Conservation (phyloP, 352 stramenopile genomes). For the Salisapilia sapeloensis region DNA sequence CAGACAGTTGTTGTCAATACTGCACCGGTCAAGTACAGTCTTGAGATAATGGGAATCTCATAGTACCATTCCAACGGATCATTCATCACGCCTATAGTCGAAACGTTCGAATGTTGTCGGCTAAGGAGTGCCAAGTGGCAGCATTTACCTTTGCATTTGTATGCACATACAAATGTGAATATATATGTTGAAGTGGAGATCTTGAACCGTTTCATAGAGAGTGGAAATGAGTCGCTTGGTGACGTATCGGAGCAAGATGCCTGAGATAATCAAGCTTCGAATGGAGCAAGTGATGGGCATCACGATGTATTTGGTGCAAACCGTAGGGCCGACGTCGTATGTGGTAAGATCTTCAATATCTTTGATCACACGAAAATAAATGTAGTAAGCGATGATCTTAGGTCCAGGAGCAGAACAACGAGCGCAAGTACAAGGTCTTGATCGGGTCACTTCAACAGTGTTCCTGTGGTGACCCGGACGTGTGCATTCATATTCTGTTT, state of each 20-base stretch:
- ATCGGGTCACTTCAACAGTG: constrained; percentile 55
- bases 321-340: constrained; percentile 54
- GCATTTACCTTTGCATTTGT: too few species aligned
- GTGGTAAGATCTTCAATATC: constrained; percentile 14
- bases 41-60: constrained; percentile 96
- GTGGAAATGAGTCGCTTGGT: constrained; percentile 42
- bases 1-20: constrained; percentile 94
- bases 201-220: too few species aligned
- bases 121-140: too few species aligned
- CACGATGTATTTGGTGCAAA: constrained; percentile 76
- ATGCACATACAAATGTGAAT: too few species aligned
- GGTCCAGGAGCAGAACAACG: constrained; percentile 56
- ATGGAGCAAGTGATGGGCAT: constrained; percentile 45
- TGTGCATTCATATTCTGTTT: constrained; percentile 77
- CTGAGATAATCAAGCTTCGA: constrained; percentile 19
- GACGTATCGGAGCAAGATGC: constrained; percentile 39
- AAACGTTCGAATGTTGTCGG: too few species aligned
- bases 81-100: constrained; percentile 52
- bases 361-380: constrained; percentile 1
- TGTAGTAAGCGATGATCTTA: constrained; percentile 6
- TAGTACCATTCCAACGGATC: constrained; percentile 93
- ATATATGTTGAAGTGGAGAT: too few species aligned
- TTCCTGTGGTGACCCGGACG: constrained; percentile 47
- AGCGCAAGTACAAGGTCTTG: constrained; percentile 66
- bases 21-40: constrained; percentile 94